Conservation (phyloP, 495 filamentous ascomycete genomes). For the Elasticomyces elasticus region DNA sequence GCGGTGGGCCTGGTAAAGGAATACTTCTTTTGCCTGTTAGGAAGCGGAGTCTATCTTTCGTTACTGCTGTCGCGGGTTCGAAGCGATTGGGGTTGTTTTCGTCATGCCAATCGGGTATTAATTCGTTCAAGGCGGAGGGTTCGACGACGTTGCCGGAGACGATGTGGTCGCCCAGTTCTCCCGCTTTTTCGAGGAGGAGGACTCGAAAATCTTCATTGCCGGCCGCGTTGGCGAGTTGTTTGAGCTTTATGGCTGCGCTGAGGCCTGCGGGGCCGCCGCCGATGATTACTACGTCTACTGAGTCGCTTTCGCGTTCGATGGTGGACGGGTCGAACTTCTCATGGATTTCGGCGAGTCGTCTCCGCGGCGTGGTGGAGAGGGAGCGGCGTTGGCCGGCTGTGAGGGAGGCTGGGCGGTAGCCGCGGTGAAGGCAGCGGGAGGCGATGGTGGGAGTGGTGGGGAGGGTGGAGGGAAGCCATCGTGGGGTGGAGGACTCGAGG, state of each 20-base stretch:
- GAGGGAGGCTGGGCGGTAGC: constrained; percentile 7
- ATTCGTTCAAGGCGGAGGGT: constrained; percentile 77
- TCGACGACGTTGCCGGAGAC: constrained; percentile 93
- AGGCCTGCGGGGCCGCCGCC: constrained; percentile 91
- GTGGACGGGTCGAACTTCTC: constrained; percentile 61
- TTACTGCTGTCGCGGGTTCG: constrained; percentile 70
- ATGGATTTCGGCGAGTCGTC: constrained; percentile 43
- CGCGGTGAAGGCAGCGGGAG: constrained; percentile 6
- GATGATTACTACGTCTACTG: constrained; percentile 95
- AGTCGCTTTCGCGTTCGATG: constrained; percentile 75
- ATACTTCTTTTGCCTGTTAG: constrained; percentile 72
- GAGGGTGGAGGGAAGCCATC: not conserved
- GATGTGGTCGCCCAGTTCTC: constrained; percentile 90
- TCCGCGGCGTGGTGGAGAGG: constrained; percentile 12
- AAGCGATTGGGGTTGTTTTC: constrained; percentile 81
- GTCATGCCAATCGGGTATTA: constrained; percentile 86
- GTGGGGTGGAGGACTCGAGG: not conserved
- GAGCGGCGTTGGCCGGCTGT: constrained; percentile 12
- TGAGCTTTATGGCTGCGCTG: constrained; percentile 83
- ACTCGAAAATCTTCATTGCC: constrained; percentile 95
- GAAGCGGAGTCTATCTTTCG: constrained; percentile 82
- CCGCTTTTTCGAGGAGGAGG: constrained; percentile 86
- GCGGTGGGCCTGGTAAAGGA: constrained; percentile 77
- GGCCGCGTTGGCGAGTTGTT: constrained; percentile 91
- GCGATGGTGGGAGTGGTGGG: no score